Evolutionary conservation across 2,329 filamentous ascomycete genomes (phyloP).

Genomic region (Ascocoryne sarcoides): DNA sequence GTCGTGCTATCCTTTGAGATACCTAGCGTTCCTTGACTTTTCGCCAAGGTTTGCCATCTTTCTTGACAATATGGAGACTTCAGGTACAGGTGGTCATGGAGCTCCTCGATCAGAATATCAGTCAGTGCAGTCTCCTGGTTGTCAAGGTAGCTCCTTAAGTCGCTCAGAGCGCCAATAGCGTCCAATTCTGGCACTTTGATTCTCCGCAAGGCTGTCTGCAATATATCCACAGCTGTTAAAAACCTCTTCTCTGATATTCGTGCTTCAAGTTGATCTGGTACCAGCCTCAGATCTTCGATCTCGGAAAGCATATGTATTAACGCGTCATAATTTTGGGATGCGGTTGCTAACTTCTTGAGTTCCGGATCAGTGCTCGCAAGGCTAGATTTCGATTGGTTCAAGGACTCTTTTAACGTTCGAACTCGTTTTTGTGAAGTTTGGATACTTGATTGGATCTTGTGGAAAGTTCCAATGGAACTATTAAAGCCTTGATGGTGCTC

Average conservation of each 20-base stretch:
- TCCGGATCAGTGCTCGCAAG: conserved; percentile 83
- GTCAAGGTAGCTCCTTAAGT: conserved; percentile 77
- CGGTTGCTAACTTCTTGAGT: conserved; percentile 77
- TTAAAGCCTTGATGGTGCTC: conserved; percentile 99
- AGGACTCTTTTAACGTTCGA: conserved; percentile 71
- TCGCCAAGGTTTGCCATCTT: conserved; percentile 78
- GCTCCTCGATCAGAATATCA: conserved; percentile 92
- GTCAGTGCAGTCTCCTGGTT: conserved; percentile 90
- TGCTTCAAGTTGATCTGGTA: conserved; percentile 88
- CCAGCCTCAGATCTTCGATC: conserved; percentile 77
- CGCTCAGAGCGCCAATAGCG: conserved; percentile 78
- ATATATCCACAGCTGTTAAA: conserved; percentile 79
- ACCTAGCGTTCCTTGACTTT: conserved; percentile 45
- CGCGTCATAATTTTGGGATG: conserved; percentile 84
- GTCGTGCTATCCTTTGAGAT: conserved; percentile 36
- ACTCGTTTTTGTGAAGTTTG: conserved; percentile 81
- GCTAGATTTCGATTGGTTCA: conserved; percentile 70
- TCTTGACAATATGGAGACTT: conserved; percentile 98
- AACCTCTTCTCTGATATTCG: conserved; percentile 96
- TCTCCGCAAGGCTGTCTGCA: conserved; percentile 78
- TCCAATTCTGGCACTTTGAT: conserved; percentile 84
- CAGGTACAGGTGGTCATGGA: conserved; percentile 94
- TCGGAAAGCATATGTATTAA: conserved; percentile 76
- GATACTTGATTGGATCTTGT: conserved; percentile 94
- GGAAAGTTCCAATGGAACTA: conserved; percentile 96